Base-by-base conservation (phyloP, 2,329 filamentous ascomycete species). In the Sphaerulina populicola region DNA sequence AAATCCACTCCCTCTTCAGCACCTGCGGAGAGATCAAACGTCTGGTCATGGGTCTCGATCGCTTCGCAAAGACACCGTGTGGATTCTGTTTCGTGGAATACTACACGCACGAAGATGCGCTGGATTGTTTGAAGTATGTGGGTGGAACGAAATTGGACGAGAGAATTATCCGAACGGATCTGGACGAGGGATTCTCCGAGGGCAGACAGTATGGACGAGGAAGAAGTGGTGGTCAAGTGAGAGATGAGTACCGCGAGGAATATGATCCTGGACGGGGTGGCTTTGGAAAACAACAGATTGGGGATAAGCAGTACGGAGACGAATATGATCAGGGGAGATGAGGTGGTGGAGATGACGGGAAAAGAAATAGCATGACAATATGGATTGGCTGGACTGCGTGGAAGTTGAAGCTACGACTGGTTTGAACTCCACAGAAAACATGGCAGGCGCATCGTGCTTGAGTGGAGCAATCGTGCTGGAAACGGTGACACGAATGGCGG, bases 1-100 rank as follows among this genome's bases (percentile, higher is more conserved):
- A 98, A 69, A 95, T 98, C 54, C 91, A 97, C 71, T 91, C 97
- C 44, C 64, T 68, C 46, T 67, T 68, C 60, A 62, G 57, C 53
- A 81, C 78, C 67, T 84, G 89, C 71, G 93, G 93, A 64, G 93
- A 97, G 74, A 94, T 98, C 72, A 98, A 98, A 74, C 87, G 93
- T 27, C 81, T 98, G 43, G 82, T 98, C 59, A 98, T 98, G 93
- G 93, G 93, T 44, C 81, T 98, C 47, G 93, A 98, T 69, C 85
- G 93, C 52, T 95, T 93, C 76, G 86, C 86, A 71, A 98, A 98
- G 75, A 98, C 93, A 0, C 93, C 93, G 1, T 98, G 93, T 71
- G 93, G 93, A 37, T 98, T 98, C 77, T 98, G 93, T 77, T 98
- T 98, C 67, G 93, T 98, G 65, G 93, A 98, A 72, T 98, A 98